phyloP scores from a whole-genome alignment of 2,329 filamentous ascomycete species.

The Monosporascus sp. region DNA sequence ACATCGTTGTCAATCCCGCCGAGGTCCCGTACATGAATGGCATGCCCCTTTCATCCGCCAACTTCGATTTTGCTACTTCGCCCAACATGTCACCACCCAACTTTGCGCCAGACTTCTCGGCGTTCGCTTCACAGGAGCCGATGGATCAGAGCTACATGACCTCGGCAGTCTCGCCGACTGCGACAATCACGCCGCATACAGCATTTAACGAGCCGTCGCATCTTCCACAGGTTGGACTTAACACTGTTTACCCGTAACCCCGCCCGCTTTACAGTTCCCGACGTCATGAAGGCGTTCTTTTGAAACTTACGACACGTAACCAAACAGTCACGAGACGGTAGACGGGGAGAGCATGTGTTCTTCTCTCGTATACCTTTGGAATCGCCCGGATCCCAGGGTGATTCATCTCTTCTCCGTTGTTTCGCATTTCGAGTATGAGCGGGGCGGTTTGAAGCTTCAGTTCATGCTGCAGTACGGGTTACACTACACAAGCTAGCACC shows the following conservation, averaged over 20 bases:
- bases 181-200: constrained; percentile 21
- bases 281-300: background rate
- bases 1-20: constrained; percentile 14
- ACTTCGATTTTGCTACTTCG: constrained; percentile 21
- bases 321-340: background rate
- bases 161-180: constrained; percentile 21
- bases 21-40: constrained; percentile 10
- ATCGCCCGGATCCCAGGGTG: no score
- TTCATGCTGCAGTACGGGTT: no score
- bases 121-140: constrained; percentile 14
- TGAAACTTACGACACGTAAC: background rate
- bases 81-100: constrained; percentile 12
- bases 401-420: no score
- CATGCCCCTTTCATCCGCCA: constrained; percentile 25
- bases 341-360: no score
- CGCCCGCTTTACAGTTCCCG: no score
- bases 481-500: no score
- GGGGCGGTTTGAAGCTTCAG: no score
- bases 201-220: constrained; percentile 17
- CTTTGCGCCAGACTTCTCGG: constrained; percentile 14
- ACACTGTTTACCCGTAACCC: constrained; percentile 14
- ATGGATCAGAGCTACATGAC: constrained; percentile 16
- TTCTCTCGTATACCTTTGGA: no score
- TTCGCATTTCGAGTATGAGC: no score
- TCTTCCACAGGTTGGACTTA: constrained; percentile 20